Base-by-base conservation (phyloP, 305 asterid species). In the Rubia tinctorum region DNA sequence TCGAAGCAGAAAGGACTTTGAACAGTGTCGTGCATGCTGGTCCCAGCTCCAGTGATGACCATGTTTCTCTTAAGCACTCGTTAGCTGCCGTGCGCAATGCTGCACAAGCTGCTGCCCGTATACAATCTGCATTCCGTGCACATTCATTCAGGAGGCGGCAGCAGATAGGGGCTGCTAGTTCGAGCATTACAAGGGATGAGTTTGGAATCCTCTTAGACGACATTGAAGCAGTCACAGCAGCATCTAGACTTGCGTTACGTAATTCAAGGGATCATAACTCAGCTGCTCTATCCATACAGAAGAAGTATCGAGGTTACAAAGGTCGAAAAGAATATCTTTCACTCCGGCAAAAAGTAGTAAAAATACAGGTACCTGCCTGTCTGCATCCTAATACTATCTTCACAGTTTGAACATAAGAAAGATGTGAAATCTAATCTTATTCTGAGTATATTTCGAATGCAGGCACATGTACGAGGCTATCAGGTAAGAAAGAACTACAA, bases 381-480 rank as follows among this genome's bases (percentile, higher is more conserved):
- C 73, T 75, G 44, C 25, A 75, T 22, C 55, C 73, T 25, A 42
- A 45, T 74, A 71, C 18, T 20, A 60, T 65, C 13, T 65, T 72
- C 20, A 34, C 44, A 27, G 8, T 71, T 45, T 34, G 39, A 34
- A 34, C 39, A 34, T 34, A 34, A 34, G 34, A 17, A 27, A n/a
- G 55, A 60, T 67, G 20, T 9, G 14, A 75, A 45, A 58, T 51
- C 25, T 69, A 22, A 18, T 71, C 65, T 43, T 27, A 79, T 66
- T 66, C 70, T 44, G 68, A 74, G 64, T 73, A 70, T 74, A 70
- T 77, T 78, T 74, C 75, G 23, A 51, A 76, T 75, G 83, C 88
- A 95, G 98, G 98, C 99, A 77, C 97, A 95, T 80, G 97, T 93
- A 76, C 86, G 99, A 85, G 99, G 98, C 22, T 87, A 91, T 79